phyloP scores from a whole-genome alignment of 345 rosid genomes.

The Passiflora organensis region DNA sequence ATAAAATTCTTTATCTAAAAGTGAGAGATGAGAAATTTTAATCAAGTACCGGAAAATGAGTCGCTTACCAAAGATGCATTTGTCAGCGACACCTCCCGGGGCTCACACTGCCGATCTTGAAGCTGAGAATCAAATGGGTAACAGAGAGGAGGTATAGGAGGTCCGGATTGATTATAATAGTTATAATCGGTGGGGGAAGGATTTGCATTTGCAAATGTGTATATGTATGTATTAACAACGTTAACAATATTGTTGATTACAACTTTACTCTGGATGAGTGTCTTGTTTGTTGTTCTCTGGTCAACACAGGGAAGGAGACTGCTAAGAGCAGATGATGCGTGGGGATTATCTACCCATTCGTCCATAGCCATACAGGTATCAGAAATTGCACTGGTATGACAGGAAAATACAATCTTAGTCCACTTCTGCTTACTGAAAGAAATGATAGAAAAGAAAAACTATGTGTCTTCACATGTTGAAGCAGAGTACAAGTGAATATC shows the following conservation, averaged over 20 bases:
- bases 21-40: background rate
- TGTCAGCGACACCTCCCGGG: constrained; percentile 63
- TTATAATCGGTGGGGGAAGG: constrained; percentile 46
- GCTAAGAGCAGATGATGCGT: constrained; percentile 83
- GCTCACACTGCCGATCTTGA: constrained; percentile 53
- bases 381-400: constrained; percentile 56
- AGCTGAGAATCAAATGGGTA: constrained; percentile 60
- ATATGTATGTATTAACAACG: constrained; percentile 75
- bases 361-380: constrained; percentile 92
- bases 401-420: background rate
- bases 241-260: constrained; percentile 73
- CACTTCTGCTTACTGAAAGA: no score
- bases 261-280: constrained; percentile 84
- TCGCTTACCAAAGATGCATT: constrained; percentile 71
- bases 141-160: constrained; percentile 84
- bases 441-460: no score
- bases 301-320: constrained; percentile 95
- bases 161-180: constrained; percentile 85
- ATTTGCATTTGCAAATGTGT: constrained; percentile 68
- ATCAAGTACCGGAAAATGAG: background rate
- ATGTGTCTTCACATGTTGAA: no score
- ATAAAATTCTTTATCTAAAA: no score
- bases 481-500: no score
- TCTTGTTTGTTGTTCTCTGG: constrained; percentile 74
- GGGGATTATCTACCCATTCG: constrained; percentile 90